Percentiles rank a stretch among this genome's conserved stretches.
phyloP scores from a whole-genome alignment of 2,329 filamentous ascomycete species.

The Aspergillus luchuensis region DNA sequence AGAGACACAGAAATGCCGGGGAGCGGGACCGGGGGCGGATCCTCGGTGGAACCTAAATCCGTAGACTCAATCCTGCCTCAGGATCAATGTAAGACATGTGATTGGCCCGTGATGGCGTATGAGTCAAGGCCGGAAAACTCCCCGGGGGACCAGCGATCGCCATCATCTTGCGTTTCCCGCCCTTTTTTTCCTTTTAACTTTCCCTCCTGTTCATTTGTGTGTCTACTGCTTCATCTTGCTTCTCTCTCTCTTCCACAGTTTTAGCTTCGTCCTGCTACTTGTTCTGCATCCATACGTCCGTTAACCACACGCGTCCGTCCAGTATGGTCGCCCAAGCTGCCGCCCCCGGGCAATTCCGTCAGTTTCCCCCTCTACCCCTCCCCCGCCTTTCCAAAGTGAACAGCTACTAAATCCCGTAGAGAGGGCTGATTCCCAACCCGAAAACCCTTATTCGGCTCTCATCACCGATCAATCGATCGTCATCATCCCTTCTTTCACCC shows the following conservation, averaged over 20 bases:
- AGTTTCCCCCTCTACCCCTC: slow-evolving; percentile 33
- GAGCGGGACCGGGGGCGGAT: not conserved
- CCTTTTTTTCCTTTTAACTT: not conserved
- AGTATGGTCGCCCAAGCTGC: slow-evolving; percentile 31
- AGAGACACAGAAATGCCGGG: too few relatives aligned
- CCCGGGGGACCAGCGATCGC: not conserved
- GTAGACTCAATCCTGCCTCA: not conserved
- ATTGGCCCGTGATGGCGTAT: slow-evolving; percentile 6
- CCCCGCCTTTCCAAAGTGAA: slow-evolving; percentile 23
- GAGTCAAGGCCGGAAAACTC: slow-evolving; percentile 8
- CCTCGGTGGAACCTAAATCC: not conserved
- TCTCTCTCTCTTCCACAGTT: not conserved
- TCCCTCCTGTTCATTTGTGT: not conserved
- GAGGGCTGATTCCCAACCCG: slow-evolving; percentile 66
- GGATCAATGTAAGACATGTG: not conserved
- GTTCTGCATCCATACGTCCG: not conserved
- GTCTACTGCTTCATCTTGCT: not conserved
- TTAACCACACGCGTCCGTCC: not conserved
- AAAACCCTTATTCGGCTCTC: slow-evolving; percentile 85
- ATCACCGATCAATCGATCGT: slow-evolving; percentile 88
- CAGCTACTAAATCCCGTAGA: slow-evolving; percentile 59
- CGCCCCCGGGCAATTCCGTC: slow-evolving; percentile 37
- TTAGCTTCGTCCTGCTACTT: not conserved
- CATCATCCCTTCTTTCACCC: slow-evolving; percentile 82
- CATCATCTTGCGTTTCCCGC: not conserved